Conservation (phyloP, 139 green algal genomes). For the Chlamydomonas sp. region DNA sequence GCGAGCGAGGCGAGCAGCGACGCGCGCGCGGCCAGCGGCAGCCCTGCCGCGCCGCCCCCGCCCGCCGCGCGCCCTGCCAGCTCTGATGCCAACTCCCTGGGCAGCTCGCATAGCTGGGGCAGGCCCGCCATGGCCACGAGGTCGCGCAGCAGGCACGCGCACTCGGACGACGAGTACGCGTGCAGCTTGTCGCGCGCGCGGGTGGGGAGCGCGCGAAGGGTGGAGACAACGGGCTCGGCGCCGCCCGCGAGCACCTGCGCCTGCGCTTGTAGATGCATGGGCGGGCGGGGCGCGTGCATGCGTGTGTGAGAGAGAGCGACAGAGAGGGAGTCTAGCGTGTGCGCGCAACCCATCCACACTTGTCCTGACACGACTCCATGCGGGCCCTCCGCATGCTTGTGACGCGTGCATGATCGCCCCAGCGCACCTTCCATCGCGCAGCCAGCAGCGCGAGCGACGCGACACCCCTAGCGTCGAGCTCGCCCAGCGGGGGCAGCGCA, state of each 20-base stretch:
- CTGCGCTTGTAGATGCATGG: too few relatives aligned
- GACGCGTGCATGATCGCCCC: too few relatives aligned
- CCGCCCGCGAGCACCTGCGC: too few relatives aligned
- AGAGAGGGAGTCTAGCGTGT: not conserved
- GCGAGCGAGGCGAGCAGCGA: too few relatives aligned
- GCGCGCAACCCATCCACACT: not conserved
- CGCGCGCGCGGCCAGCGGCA: too few relatives aligned
- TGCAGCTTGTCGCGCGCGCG: not conserved
- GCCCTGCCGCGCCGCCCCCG: too few relatives aligned
- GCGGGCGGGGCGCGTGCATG: too few relatives aligned
- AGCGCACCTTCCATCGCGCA: slow-evolving; percentile 4
- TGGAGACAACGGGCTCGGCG: not conserved
- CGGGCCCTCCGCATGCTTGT: not conserved
- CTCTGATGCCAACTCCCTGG: too few relatives aligned
- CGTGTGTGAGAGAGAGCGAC: not conserved
- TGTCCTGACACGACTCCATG: not conserved
- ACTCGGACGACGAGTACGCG: not conserved
- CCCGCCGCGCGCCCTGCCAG: too few relatives aligned
- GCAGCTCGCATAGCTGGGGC: too few relatives aligned
- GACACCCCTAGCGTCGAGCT: slow-evolving; percentile 2
- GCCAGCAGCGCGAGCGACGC: not conserved
- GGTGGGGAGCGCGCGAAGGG: not conserved
- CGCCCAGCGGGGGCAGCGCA: not conserved
- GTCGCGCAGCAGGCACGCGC: not conserved
- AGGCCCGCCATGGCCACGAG: too few relatives aligned